A percentile compares a stretch with the other conserved stretches of the same genome.
phyloP scores from a whole-genome alignment of 2,329 filamentous ascomycete species.

The Aspergillus pseudoterreus region DNA sequence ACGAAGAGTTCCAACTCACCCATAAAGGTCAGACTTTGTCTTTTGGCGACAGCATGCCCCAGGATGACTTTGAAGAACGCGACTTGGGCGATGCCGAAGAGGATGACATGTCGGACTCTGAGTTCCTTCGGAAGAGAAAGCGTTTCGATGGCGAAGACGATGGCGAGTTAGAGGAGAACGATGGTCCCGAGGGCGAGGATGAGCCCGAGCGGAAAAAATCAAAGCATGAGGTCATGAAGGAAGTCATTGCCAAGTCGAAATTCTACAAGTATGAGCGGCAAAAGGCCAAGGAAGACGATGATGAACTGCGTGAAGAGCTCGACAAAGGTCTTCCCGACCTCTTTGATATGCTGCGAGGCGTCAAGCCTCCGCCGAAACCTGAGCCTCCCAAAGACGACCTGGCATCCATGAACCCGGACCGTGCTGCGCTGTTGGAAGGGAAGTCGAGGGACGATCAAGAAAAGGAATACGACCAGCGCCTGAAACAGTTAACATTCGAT shows the following conservation, averaged over 20 bases:
- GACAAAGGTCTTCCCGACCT: constrained; percentile 80
- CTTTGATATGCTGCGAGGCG: constrained; percentile 63
- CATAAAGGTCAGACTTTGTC: constrained; percentile 75
- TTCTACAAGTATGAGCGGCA: constrained; percentile 92
- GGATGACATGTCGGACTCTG: constrained; percentile 58
- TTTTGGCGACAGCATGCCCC: constrained; percentile 53
- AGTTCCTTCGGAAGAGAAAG: constrained; percentile 49
- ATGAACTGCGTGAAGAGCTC: constrained; percentile 77
- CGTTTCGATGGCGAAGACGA: constrained; percentile 39
- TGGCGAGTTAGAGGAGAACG: constrained; percentile 40
- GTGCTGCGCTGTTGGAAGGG: constrained; percentile 57
- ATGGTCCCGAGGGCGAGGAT: constrained; percentile 50
- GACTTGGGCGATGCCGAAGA: constrained; percentile 57
- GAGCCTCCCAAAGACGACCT: constrained; percentile 43
- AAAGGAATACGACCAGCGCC: constrained; percentile 79
- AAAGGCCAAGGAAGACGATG: constrained; percentile 86
- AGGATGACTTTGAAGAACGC: constrained; percentile 76
- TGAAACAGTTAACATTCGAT: constrained; percentile 80
- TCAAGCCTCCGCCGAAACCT: constrained; percentile 52
- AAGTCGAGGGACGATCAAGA: constrained; percentile 67
- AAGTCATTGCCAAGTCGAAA: constrained; percentile 96
- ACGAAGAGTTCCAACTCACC: constrained; percentile 68
- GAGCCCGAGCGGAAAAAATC: constrained; percentile 83
- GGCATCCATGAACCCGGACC: constrained; percentile 59
- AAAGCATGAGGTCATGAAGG: constrained; percentile 96